Conservation (phyloP, 2,329 filamentous ascomycete genomes). For the Neodidymelliopsis sp. region DNA sequence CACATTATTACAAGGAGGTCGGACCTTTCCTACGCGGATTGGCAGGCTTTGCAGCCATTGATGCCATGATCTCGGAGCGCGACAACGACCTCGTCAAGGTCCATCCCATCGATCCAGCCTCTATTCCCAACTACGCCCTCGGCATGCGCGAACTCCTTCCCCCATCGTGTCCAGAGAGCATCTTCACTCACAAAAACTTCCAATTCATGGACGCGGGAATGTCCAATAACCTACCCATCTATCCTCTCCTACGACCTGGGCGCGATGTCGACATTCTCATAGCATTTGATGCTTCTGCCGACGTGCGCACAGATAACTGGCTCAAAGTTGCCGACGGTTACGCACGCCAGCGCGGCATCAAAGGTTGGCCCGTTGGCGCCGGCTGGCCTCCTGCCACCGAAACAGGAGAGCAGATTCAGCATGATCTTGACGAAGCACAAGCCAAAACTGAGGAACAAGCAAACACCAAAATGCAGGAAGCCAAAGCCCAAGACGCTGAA, state of each 20-base stretch:
- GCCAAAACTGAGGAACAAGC: conserved; percentile 67
- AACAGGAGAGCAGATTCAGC: conserved; percentile 65
- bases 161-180: conserved; percentile 76
- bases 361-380: conserved; percentile 93
- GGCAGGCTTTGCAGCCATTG: conserved; percentile 77
- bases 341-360: conserved; percentile 85
- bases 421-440: conserved; percentile 73
- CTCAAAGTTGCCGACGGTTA: conserved; percentile 93
- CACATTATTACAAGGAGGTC: conserved; percentile 95
- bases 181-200: conserved; percentile 72
- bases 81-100: conserved; percentile 88
- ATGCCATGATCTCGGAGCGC: conserved; percentile 81
- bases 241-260: conserved; percentile 87
- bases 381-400: conserved; percentile 81
- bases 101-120: conserved; percentile 91
- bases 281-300: conserved; percentile 92
- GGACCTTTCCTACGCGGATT: conserved; percentile 80
- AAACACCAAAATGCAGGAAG: conserved; percentile 68
- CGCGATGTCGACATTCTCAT: conserved; percentile 88
- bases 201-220: conserved; percentile 92
- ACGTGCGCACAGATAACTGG: conserved; percentile 96
- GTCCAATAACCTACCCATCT: conserved; percentile 97
- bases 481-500: conserved; percentile 48
- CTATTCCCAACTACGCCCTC: conserved; percentile 86
- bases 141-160: conserved; percentile 81